Percentiles rank a stretch among this genome's conserved stretches.
These are phyloP conservation scores for Paramecium primaurelia DNA, from an alignment of 73 alveolate genomes.

Conservation along the genomic window DNA sequence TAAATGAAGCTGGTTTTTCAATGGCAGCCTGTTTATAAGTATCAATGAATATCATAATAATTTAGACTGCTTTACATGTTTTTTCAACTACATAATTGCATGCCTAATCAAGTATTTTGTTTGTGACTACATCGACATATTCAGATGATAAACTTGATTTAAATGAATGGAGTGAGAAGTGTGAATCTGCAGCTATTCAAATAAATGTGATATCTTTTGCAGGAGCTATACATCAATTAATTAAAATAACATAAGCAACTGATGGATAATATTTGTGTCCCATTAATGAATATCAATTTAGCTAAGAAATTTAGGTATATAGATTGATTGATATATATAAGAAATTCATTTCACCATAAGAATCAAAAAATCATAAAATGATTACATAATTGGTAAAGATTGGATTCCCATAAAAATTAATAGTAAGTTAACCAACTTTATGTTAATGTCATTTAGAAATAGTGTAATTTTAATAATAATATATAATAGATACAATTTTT, in stretches of 20 bases:
- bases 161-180: background rate
- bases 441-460: slow-evolving; percentile 25
- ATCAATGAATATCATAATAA: background rate
- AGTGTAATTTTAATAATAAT: background rate
- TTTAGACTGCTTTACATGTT: background rate
- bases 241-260: background rate
- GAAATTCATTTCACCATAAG: slow-evolving; percentile 3
- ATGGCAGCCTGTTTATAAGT: slow-evolving; percentile 31
- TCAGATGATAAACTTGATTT: slow-evolving; percentile 35
- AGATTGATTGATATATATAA: background rate
- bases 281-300: background rate
- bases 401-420: background rate
- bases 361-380: background rate
- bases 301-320: background rate
- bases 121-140: slow-evolving; percentile 12
- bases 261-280: slow-evolving; percentile 6
- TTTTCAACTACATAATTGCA: slow-evolving; percentile 1
- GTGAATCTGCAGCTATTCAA: background rate
- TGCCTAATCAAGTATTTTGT: background rate
- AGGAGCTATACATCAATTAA: background rate
- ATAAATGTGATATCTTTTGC: slow-evolving; percentile 21
- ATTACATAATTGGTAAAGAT: background rate
- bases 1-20: slow-evolving; percentile 35
- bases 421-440: background rate
- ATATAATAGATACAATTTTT: background rate